Base-by-base conservation (phyloP, 306 rosid genomes). In the Castanopsis chinensis region DNA sequence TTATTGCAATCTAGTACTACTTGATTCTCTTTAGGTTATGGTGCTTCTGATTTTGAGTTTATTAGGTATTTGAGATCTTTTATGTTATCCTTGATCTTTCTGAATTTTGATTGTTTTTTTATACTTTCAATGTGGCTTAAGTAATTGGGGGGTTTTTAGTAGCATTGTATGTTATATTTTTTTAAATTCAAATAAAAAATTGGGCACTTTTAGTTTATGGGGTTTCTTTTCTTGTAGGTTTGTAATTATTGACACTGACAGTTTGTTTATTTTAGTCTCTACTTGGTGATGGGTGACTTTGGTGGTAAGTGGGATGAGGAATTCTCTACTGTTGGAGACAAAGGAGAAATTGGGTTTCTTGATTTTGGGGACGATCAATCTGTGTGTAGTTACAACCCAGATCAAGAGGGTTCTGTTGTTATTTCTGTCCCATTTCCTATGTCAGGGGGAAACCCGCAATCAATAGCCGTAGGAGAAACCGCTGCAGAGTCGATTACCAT, bases 351-450 rank as follows among this genome's bases (percentile, higher is more conserved):
- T 2, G 90, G 92, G 14, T 95, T 83, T 76, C 82, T 95, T 7
- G 99, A 95, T 86, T 95, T 83, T 15, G 91, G 85, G 57, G 96
- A 93, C 80, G 92, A 95, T 83, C 83, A 78, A 75, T 91, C 97
- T 68, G 87, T 89, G 77, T 88, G 95, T 80, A 90, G 92, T 85
- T 90, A 90, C 61, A 56, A 77, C 71, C 85, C 83, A 1, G 32
- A 23, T 30, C 88, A 81, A 63, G 94, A 84, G 82, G 93, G 79
- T 78, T 88, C 92, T 0, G 53, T 89, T 55, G 79, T 90, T 17
- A 60, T 95, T 51, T 93, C 99, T 13, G 80, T 72, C 51, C 99
- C 99, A 13, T 95, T 95, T 86, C 61, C 94, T 13, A 80, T 91
- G 43, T 85, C 87, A 60, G 57, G 76, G 63, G 96, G 92, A 43